Base-by-base conservation (phyloP, 352 stramenopile genomes). In the Globisporangium iwayamae region DNA sequence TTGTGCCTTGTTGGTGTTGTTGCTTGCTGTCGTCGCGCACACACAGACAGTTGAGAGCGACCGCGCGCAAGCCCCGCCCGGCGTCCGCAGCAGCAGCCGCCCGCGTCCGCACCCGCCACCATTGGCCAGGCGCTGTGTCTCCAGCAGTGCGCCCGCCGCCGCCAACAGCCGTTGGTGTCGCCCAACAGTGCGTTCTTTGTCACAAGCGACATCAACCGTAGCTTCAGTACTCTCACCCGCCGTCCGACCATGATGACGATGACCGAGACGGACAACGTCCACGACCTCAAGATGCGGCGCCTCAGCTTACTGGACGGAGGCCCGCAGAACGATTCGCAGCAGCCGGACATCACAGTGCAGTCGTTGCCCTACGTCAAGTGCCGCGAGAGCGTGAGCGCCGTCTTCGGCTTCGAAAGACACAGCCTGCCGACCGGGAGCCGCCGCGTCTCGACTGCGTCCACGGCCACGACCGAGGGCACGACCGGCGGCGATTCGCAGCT, bases 281-380 rank as follows among this genome's bases (percentile, higher is more conserved):
- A 36, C 30, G 50, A 25, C 36, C 55, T 56, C 51, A 55, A 60
- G 25, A 43, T 67, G 14, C 60, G 36, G 39, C 52, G 67, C 58
- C 39, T 66, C 28, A 46, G 47, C 30, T 13, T 43, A 13, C 36
- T 36, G 46, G 20, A 47, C 38, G 52, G 36, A 4, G 36, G 28
- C 20, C 22, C n/a, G 20, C 7, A 43, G 41, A 38, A 68, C 36
- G 39, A 62, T 3, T 13, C 3, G 36, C n/a, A 39, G 30, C 22
- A 52, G 47, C n/a, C 30, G 7, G 51, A 62, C 28, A 66, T 78
- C 60, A 80, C 72, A 25, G 73, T 89, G 52, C 81, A 90, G 66
- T 90, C 79, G 66, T 68, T 93, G 52, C 83, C 83, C 13, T 90
- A 91, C 62, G 71, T 90, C 70, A 90, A 90, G 58, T 73, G 63